Evolutionary conservation across 805 yeast genomes (phyloP), one percentile per base, ranked within the genome.

Genomic region (fission yeast (Schizosaccharomyces pombe)): DNA sequence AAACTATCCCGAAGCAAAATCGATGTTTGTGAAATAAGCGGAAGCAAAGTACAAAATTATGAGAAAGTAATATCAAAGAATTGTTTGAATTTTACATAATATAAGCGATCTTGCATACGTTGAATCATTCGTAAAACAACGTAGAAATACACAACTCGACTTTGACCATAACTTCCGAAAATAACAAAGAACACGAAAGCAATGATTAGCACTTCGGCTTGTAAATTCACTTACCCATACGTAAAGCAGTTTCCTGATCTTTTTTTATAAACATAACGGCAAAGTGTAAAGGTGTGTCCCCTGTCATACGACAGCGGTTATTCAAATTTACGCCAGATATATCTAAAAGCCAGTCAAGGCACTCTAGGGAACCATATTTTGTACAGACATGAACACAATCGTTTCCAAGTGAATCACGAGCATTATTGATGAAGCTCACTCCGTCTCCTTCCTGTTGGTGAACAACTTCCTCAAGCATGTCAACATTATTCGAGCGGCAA

Each of bases 281-380:
- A 28, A 49, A n/a, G 30, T 49, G 53, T n/a, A 49, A 30, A 26
- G 53, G 53, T 19, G 53, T 49, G 24, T 49, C 53, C 16, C 33
- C 33, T 16, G 31, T 32, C 39, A 49, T 49, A 24, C 33, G 31
- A 28, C 16, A 24, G 12, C n/a, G 53, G 11, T 24, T 16, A 28
- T 49, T 32, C 22, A 49, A 19, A n/a, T 49, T 37, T 12, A 49
- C 12, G 6, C 39, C 39, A 8, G 28, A 24, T 8, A 49, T 49
- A 12, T 49, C 53, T 26, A 49, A 30, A 16, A 49, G n/a, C 34
- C 39, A 49, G 31, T 49, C 39, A 8, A 49, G 32, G 16, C 53
- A 49, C n/a, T 49, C 33, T 9, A 30, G 26, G 6, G 39, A 31
- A 14, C 39, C 39, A 19, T 49, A 49, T 30, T 30, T 19, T 24